Base-by-base conservation (phyloP, 306 rosid genomes). In the Quercus cerris region DNA sequence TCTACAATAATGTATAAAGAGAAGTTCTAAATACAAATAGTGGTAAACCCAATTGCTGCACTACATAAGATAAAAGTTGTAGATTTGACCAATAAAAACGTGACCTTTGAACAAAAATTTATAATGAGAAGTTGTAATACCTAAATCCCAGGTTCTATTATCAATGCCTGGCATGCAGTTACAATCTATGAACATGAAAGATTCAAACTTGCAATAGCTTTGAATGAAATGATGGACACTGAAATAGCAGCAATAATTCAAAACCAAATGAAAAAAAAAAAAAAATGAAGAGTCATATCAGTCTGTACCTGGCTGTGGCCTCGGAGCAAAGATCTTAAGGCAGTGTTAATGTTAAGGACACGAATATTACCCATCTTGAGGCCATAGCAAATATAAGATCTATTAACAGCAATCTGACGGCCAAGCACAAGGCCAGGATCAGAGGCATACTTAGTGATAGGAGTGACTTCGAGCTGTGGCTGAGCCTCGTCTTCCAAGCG, bases 391-490 rank as follows among this genome's bases (percentile, higher is more conserved):
- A 91, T 91, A 51, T 91, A 91, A 79, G 95, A 89, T 71, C 84
- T 87, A 61, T 91, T 91, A 28, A 91, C 93, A 0, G 95, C 95
- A 67, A 91, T 91, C 78, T 91, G 95, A 35, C 93, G 86, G 46
- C 95, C 95, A 27, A 88, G 86, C 49, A 84, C 88, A 17, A 91
- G 91, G 54, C 87, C 87, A 3, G 95, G 92, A 86, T 91, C 95
- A 38, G 95, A 91, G 22, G 75, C 87, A 78, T 91, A 91, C 85
- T 91, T 91, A 19, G 95, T 91, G 77, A 91, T 91, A 14, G 95
- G 95, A 73, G 93, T 87, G 81, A 91, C 92, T 44, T 89, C 95
- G 31, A 91, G 93, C 88, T 91, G 92, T 49, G 95, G 95, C 74
- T 91, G 95, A 81, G 75, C 80, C 58, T 91, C 95, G 35, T 91